Base-by-base conservation (phyloP, 129 eudicot genomes). In the Calendula officinalis region DNA sequence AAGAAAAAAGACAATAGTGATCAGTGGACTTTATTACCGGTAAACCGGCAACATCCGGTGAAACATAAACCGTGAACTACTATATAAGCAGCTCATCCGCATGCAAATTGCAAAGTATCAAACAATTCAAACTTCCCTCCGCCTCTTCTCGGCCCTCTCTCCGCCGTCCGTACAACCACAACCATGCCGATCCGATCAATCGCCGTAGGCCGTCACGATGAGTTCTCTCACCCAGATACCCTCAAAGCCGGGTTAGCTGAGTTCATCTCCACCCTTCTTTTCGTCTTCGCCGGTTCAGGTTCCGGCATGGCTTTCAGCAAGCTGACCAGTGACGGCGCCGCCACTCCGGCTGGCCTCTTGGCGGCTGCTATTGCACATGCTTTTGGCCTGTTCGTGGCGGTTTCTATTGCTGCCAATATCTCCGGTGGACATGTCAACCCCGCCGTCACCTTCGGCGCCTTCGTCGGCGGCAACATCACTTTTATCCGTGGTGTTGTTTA, bases 261-360 rank as follows among this genome's bases (percentile, higher is more conserved):
- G 85, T 80, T 80, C 68, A 70, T 80, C 17, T 75, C 81, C 49
- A 80, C 85, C 67, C 71, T 80, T 81, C 81, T 22, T 22, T 22
- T 22, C 30, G 30, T 22, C 30, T 22, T 22, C 30, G 30, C 30
- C 30, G 30, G 30, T 14, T 65, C 75, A 66, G 85, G 85, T 1
- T 80, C 85, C 17, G 85, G 85, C 67, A 71, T 80, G 81, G 85
- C 85, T 32, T 80, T 75, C 64, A 56, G 52, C 75, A 80, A 80
- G 70, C 68, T 80, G 2, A 70, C 85, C 0, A 11, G 22, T 32
- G 75, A 61, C 53, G 81, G 81, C 0, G 77, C 72, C 35, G 53
- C 81, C 67, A 59, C 80, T 5, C 86, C 86, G 0, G 38, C 68
- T 3, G 80, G 80, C 48, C 82, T 81, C 41, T 12, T 77, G 9